Evolutionary conservation across 1,284 basidiomycete species (phyloP).

Genomic region (Irpex sp.): DNA sequence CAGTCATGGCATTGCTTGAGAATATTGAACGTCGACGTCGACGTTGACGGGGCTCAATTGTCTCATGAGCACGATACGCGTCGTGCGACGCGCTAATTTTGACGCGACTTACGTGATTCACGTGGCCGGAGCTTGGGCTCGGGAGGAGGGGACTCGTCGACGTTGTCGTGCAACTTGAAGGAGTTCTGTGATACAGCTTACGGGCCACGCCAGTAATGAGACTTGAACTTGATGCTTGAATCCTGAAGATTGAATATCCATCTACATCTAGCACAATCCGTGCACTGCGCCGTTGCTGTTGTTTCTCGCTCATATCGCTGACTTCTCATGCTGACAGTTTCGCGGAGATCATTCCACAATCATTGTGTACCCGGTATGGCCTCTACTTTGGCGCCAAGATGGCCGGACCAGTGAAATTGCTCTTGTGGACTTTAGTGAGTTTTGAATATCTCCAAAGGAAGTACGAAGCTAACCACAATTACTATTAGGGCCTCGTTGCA

Average conservation of each 20-base stretch:
- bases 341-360: constrained; percentile 92
- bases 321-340: constrained; percentile 57
- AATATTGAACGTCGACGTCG: no score
- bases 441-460: neutral
- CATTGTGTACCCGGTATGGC: constrained; percentile 92
- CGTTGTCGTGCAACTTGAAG: neutral
- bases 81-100: constrained; percentile 15
- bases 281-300: neutral
- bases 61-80: constrained; percentile 13
- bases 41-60: neutral
- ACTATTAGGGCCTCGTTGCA: constrained; percentile 72
- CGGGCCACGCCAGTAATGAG: no score
- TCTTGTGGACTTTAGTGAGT: constrained; percentile 76
- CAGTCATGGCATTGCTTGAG: neutral
- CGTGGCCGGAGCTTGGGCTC: constrained; percentile 3
- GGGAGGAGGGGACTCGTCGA: neutral
- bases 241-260: neutral
- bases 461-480: neutral
- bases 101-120: neutral
- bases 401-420: constrained; percentile 77
- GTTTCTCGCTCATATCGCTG: neutral
- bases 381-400: constrained; percentile 93
- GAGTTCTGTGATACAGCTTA: no score
- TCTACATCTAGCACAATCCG: neutral
- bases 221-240: no score